A percentile compares a stretch with the other conserved stretches of the same genome.
Conservation (phyloP, 495 filamentous ascomycete species). For the Penicillium fimorum region DNA sequence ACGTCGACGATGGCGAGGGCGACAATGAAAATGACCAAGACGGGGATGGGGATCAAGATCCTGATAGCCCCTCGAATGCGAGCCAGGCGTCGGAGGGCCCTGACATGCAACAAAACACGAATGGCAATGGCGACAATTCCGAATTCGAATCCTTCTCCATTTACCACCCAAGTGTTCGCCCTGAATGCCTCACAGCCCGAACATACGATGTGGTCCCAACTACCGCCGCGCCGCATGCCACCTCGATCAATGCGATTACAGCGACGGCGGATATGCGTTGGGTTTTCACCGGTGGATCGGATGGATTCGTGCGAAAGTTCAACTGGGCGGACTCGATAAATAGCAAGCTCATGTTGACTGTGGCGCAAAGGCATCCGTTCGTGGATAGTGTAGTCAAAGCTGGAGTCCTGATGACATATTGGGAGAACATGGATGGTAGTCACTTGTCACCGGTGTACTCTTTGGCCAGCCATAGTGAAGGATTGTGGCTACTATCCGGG, state of each 20-base stretch:
- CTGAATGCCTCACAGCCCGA: slow-evolving; percentile 76
- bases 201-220: slow-evolving; percentile 96
- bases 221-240: slow-evolving; percentile 92
- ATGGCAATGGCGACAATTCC: slow-evolving; percentile 32
- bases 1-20: slow-evolving; percentile 56
- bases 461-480: slow-evolving; percentile 83
- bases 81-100: slow-evolving; percentile 47
- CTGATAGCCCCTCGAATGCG: slow-evolving; percentile 49
- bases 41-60: slow-evolving; percentile 60
- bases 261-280: slow-evolving; percentile 94
- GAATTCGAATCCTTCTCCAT: slow-evolving; percentile 34
- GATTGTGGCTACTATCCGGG: slow-evolving; percentile 86
- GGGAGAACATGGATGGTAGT: slow-evolving; percentile 76
- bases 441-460: slow-evolving; percentile 85
- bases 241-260: slow-evolving; percentile 89
- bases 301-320: slow-evolving; percentile 93
- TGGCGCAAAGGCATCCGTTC: slow-evolving; percentile 94
- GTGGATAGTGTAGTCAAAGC: slow-evolving; percentile 96
- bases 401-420: slow-evolving; percentile 89
- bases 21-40: slow-evolving; percentile 52
- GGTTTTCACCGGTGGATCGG: slow-evolving; percentile 89
- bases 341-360: slow-evolving; percentile 87
- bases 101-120: slow-evolving; percentile 42
- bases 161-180: slow-evolving; percentile 65
- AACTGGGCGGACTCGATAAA: slow-evolving; percentile 96